phyloP scores from a whole-genome alignment of 306 rosid genomes.

The barrel medic (Medicago truncatula) region MtrunA17r5.0-ANR NC_053044.1:22660001-22660500 shows the following conservation, averaged over 20 bases:
- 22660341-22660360: slow-evolving; percentile 6
- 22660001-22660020: slow-evolving; percentile 15
- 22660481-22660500: not conserved
- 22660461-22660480: not conserved
- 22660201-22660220: not conserved
- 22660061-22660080: too few relatives aligned
- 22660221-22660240: not conserved
- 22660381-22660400: not conserved
- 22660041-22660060: not conserved
- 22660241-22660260: not conserved
- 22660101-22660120: not conserved
- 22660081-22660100: too few relatives aligned
- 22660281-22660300: not conserved
- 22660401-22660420: not conserved
- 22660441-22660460: not conserved
- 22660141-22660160: not conserved
- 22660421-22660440: not conserved
- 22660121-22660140: slow-evolving; percentile 2
- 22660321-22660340: not conserved
- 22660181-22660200: not conserved
- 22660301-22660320: not conserved
- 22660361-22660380: not conserved
- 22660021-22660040: not conserved
- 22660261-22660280: not conserved
- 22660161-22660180: not conserved